Evolutionary conservation across 352 stramenopile genomes (phyloP).

Genomic region (Blastocystis sp.): DNA sequence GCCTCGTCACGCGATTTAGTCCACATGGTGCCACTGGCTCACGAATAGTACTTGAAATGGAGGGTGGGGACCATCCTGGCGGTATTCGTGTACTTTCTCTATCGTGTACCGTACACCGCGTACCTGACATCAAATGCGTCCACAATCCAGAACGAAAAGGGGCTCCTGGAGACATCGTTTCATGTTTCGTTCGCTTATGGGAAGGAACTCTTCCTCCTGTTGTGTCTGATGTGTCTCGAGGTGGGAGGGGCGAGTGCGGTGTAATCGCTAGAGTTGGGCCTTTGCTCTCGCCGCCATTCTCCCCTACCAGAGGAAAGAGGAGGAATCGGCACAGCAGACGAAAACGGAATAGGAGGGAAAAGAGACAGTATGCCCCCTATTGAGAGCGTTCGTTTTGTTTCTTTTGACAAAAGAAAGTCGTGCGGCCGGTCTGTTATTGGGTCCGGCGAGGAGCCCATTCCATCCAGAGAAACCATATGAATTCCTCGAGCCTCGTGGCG

Average conservation of each 20-base stretch:
- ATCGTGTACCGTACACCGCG: slow-evolving; percentile 2
- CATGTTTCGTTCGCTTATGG: background rate
- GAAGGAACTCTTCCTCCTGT: background rate
- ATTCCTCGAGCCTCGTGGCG: too few species aligned
- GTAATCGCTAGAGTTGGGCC: background rate
- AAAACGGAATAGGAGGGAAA: too few species aligned
- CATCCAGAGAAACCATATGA: too few species aligned
- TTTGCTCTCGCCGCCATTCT: background rate
- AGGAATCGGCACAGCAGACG: too few species aligned
- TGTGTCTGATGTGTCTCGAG: background rate
- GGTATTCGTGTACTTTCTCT: slow-evolving; percentile 21
- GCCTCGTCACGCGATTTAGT: background rate
- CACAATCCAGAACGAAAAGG: background rate
- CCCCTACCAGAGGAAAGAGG: background rate
- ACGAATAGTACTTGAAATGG: slow-evolving; percentile 45
- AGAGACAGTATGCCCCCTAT: too few species aligned
- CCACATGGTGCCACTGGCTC: background rate
- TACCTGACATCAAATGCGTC: slow-evolving; percentile 14
- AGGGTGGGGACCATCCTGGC: slow-evolving; percentile 5
- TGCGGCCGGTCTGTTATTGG: too few species aligned
- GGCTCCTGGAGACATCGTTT: slow-evolving; percentile 5
- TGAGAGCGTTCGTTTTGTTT: too few species aligned
- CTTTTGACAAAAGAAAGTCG: too few species aligned
- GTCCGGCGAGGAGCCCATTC: too few species aligned
- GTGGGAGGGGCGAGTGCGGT: background rate